phyloP scores from a whole-genome alignment of 169 alveolate species.

The Theileria parva region DNA sequence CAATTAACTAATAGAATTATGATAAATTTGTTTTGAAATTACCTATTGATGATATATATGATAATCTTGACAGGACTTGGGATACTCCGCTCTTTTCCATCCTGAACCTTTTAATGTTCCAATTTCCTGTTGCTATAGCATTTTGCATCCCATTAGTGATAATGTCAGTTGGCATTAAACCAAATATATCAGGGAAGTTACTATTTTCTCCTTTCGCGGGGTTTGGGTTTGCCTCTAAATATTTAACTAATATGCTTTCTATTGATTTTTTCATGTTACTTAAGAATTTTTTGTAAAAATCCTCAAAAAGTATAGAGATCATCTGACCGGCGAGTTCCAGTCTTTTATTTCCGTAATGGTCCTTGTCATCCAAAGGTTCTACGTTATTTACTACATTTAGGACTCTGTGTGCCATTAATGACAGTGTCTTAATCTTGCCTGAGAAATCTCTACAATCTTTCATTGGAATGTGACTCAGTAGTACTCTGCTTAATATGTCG shows the following conservation, averaged over 20 bases:
- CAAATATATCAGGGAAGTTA: conserved; percentile 86
- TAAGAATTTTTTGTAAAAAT: conserved; percentile 74
- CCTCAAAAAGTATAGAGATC: conserved; percentile 95
- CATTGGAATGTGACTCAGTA: conserved; percentile 91
- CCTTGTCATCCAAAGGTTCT: conserved; percentile 95
- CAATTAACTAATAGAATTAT: not conserved
- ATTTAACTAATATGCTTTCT: conserved; percentile 78
- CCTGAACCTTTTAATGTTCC: conserved; percentile 97
- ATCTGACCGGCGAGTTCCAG: conserved; percentile 98
- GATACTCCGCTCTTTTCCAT: conserved; percentile 98
- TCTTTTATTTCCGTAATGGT: conserved; percentile 99
- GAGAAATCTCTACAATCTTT: conserved; percentile 83
- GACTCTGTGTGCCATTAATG: conserved; percentile 96
- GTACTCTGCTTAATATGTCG: conserved; percentile 89
- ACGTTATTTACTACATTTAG: conserved; percentile 87
- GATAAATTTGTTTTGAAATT: conserved; percentile 9
- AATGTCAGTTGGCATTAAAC: conserved; percentile 88
- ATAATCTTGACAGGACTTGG: conserved; percentile 93
- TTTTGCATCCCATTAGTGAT: conserved; percentile 94
- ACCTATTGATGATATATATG: conserved; percentile 89
- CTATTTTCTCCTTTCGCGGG: conserved; percentile 48
- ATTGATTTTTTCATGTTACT: conserved; percentile 83
- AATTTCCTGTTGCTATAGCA: conserved; percentile 97
- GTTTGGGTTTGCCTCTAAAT: conserved; percentile 73
- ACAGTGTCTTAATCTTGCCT: conserved; percentile 89